Percentiles rank a stretch among this genome's conserved stretches.
Conservation (phyloP, 1,284 basidiomycete species). For the Cutaneotrichosporon mucoides region DNA sequence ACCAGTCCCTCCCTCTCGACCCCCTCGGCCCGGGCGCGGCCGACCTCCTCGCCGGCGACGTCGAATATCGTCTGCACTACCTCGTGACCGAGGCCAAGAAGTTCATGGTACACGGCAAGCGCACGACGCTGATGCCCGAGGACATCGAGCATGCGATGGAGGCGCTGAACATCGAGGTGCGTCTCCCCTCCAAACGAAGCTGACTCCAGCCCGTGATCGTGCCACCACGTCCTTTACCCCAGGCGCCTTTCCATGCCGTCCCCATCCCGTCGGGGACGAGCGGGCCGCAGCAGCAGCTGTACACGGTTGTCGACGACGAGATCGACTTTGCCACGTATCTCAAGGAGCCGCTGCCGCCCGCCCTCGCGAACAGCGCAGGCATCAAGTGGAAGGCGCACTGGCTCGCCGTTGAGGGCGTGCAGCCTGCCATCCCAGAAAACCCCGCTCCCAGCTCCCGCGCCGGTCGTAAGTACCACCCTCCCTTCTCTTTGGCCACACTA, state of each 20-base stretch:
- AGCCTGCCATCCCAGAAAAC: slow-evolving; percentile 94
- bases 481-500: background rate
- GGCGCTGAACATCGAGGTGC: slow-evolving; percentile 82
- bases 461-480: slow-evolving; percentile 27
- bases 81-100: slow-evolving; percentile 78
- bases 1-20: slow-evolving; percentile 80
- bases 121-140: slow-evolving; percentile 77
- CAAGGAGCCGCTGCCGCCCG: slow-evolving; percentile 49
- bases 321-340: slow-evolving; percentile 91
- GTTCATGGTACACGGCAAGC: slow-evolving; percentile 90
- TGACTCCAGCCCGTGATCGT: slow-evolving; percentile 40
- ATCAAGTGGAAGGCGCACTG: slow-evolving; percentile 70
- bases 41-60: slow-evolving; percentile 84
- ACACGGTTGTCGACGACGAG: slow-evolving; percentile 87
- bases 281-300: slow-evolving; percentile 60
- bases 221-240: slow-evolving; percentile 47
- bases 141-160: slow-evolving; percentile 93
- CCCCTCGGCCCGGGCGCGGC: slow-evolving; percentile 76
- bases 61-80: slow-evolving; percentile 89
- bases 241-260: slow-evolving; percentile 61
- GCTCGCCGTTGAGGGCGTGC: slow-evolving; percentile 96
- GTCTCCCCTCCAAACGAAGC: slow-evolving; percentile 6
- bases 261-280: slow-evolving; percentile 38
- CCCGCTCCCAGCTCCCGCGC: slow-evolving; percentile 58
- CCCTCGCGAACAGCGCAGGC: slow-evolving; percentile 38